Base-by-base conservation (phyloP, 208 protist species). In the Leptomonas seymouri region DNA sequence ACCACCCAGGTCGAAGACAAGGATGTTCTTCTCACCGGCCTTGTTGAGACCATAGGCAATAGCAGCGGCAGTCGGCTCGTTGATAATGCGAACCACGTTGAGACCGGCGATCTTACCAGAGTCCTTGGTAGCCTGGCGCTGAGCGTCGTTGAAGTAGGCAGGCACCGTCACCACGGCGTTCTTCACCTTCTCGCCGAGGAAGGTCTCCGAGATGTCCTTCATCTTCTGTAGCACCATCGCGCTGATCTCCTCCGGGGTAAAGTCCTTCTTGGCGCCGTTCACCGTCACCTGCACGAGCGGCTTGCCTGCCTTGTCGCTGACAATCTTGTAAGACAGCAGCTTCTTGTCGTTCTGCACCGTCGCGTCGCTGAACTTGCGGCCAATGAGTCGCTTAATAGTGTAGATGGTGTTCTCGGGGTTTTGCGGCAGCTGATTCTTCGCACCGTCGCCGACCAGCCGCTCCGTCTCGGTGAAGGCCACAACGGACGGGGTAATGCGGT, bases 11-110 rank as follows among this genome's bases (percentile, higher is more conserved):
- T 99, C 99, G 79, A 98, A 99, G 75, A 99, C 97, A 39, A 99
- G 93, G 41, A 99, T 87, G 71, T 98, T 98, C 70, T 84, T 85
- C 79, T 92, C 88, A 11, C 65, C 87, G 20, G 90, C 87, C 70
- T 99, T 99, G 80, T 99, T 97, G 30, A 99, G 90, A 58, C 98
- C 98, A 82, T 99, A 99, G 5, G 99, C 99, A 68, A 99, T 96
- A 66, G 99, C 98, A 31, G 99, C 99, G 3, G 99, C 98, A 25
- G 99, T 99, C 45, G 99, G 99, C 90, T 99, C 99, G 93, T 99
- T 99, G 85, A 99, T 99, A 85, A 99, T 99, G 81, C 99, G 96
- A 51, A 99, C 71, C 14, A 99, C 98, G 54, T 99, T 96, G 12
- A 98, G 71, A 49, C 99, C 99, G 7, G 95, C 86, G 60, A 99